Evolutionary conservation across 2,329 filamentous ascomycete species (phyloP).

Genomic region (Cordyceps fumosorosea): DNA sequence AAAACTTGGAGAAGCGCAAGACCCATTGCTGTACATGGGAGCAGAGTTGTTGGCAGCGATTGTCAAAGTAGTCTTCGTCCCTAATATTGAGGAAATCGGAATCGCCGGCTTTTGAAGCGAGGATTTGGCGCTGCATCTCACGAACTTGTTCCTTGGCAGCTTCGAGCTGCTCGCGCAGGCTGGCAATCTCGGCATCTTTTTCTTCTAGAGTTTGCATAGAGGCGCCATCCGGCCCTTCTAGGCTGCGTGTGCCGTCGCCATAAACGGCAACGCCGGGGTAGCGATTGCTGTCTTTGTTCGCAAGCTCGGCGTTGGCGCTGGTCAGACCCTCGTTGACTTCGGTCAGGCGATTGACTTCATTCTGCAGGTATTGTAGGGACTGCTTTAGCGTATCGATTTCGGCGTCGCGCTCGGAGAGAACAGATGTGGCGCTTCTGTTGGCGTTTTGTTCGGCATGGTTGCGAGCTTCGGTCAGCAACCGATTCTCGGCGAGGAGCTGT

Average conservation of each 20-base stretch:
- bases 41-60: conserved; percentile 88
- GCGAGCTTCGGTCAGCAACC: conserved; percentile 66
- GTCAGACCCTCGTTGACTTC: conserved; percentile 77
- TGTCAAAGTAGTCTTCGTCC: conserved; percentile 94
- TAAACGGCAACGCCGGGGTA: conserved; percentile 61
- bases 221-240: conserved; percentile 60
- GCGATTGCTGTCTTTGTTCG: conserved; percentile 66
- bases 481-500: conserved; percentile 79
- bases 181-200: conserved; percentile 77
- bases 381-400: conserved; percentile 79
- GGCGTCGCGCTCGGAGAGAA: conserved; percentile 73
- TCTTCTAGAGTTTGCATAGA: conserved; percentile 61
- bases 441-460: conserved; percentile 60
- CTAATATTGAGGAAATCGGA: conserved; percentile 68
- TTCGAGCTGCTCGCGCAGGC: conserved; percentile 71
- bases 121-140: conserved; percentile 45
- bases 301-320: conserved; percentile 70
- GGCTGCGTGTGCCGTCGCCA: conserved; percentile 57
- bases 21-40: conserved; percentile 98
- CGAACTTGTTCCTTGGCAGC: conserved; percentile 59
- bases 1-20: conserved; percentile 94
- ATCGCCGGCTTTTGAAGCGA: conserved; percentile 53
- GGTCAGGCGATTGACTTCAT: conserved; percentile 72
- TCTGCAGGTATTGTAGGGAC: conserved; percentile 71
- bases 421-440: conserved; percentile 59